Conservation (phyloP, 305 asterid species). For the Ilex paraguariensis region DNA sequence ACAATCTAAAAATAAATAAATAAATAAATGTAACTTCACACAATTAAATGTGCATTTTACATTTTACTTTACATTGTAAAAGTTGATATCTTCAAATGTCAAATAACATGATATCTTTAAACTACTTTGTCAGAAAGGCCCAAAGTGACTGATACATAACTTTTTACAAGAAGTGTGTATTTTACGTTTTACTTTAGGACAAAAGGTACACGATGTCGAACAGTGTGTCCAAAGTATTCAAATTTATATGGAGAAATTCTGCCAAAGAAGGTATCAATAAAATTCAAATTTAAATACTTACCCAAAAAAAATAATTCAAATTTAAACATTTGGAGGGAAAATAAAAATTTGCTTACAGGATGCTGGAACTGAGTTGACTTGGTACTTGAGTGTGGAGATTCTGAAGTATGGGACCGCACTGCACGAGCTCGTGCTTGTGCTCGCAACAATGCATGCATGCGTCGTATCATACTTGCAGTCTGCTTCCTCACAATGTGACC, state of each 20-base stretch:
- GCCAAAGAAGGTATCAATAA: not conserved
- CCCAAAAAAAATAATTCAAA: constrained; percentile 1
- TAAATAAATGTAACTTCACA: too few species aligned
- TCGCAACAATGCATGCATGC: constrained; percentile 53
- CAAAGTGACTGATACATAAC: too few species aligned
- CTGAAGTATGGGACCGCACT: constrained; percentile 32
- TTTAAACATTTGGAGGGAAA: constrained; percentile 21
- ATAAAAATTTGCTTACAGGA: constrained; percentile 26
- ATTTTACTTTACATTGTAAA: too few species aligned
- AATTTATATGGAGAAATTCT: not conserved
- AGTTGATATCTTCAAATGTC: too few species aligned
- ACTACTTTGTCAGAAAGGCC: too few species aligned
- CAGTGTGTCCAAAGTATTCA: not conserved
- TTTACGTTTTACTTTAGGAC: too few species aligned
- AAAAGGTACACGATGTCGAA: not conserved
- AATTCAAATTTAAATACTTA: constrained; percentile 16
- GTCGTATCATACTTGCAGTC: constrained; percentile 46
- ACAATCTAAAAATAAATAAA: too few species aligned
- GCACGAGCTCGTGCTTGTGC: constrained; percentile 63
- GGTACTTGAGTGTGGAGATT: constrained; percentile 48
- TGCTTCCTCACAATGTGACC: constrained; percentile 76
- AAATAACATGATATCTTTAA: too few species aligned
- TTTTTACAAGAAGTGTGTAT: too few species aligned
- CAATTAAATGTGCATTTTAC: too few species aligned
- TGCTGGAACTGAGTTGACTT: constrained; percentile 48